Conservation (phyloP, 2,329 filamentous ascomycete genomes). For the Pseudogymnoascus sp. region DNA sequence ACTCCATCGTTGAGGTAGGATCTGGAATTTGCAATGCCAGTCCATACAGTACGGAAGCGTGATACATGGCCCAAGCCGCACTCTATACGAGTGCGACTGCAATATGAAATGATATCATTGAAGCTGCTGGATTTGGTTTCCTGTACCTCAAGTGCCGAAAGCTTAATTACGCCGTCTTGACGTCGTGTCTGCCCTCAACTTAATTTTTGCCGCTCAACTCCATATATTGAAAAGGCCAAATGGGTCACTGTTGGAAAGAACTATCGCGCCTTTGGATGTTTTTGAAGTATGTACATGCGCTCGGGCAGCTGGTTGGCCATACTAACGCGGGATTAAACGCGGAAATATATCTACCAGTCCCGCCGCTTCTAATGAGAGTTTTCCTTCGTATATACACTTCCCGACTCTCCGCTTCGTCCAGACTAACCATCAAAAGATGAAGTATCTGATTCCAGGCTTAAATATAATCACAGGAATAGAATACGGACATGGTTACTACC, state of each 20-base stretch:
- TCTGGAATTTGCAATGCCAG: not conserved
- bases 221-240: not conserved
- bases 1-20: not conserved
- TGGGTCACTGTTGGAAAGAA: not conserved
- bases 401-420: not conserved
- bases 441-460: not conserved
- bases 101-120: conserved; percentile 1
- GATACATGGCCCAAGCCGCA: not conserved
- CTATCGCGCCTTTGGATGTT: not conserved
- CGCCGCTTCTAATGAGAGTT: not conserved
- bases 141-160: not conserved
- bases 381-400: not conserved
- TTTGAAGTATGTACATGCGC: not conserved
- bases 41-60: not conserved
- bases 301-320: not conserved
- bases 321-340: not conserved
- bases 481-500: not conserved
- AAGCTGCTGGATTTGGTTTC: not conserved
- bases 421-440: not conserved
- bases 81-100: not conserved
- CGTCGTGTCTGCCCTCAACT: not conserved
- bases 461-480: not conserved
- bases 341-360: not conserved
- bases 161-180: not conserved
- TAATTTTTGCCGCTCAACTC: not conserved